Percentiles rank a stretch among this genome's conserved stretches.
These are phyloP conservation scores for Agrocybe praecox DNA, from an alignment of 768 basidiomycete genomes.

Conservation along the genomic window DNA sequence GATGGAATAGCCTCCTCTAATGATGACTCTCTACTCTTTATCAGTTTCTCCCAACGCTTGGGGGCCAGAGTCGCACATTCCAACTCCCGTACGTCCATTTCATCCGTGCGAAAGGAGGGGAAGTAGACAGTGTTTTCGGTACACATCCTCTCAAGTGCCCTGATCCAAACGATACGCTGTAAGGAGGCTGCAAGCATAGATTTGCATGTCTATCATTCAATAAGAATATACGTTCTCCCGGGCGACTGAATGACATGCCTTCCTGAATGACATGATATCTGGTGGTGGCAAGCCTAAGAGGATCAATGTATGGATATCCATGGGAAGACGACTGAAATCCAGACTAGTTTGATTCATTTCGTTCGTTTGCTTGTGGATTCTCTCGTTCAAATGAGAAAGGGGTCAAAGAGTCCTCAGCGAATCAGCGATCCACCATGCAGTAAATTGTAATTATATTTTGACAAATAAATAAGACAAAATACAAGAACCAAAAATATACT, in stretches of 20 bases:
- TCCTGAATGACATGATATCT: slow-evolving; percentile 12
- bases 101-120: slow-evolving; percentile 5
- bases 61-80: slow-evolving; percentile 12
- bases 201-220: slow-evolving; percentile 13
- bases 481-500: too few species aligned
- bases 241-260: slow-evolving; percentile 2
- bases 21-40: neutral
- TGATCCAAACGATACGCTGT: slow-evolving; percentile 12
- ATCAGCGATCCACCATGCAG: too few species aligned
- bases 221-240: neutral
- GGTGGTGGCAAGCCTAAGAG: slow-evolving; percentile 2
- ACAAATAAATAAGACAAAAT: too few species aligned
- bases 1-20: neutral
- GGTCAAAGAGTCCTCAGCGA: too few species aligned
- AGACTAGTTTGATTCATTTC: neutral
- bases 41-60: slow-evolving; percentile 1
- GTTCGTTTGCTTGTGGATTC: too few species aligned
- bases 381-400: too few species aligned
- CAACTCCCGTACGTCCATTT: slow-evolving; percentile 9
- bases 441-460: too few species aligned
- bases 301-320: slow-evolving; percentile 10
- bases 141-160: slow-evolving; percentile 6
- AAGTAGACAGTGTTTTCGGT: slow-evolving; percentile 10
- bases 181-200: slow-evolving; percentile 2
- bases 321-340: slow-evolving; percentile 5